Percentiles rank a stretch among this genome's conserved stretches.
Conservation (phyloP, 352 stramenopile genomes). For the Pythium aristosporum region DNA sequence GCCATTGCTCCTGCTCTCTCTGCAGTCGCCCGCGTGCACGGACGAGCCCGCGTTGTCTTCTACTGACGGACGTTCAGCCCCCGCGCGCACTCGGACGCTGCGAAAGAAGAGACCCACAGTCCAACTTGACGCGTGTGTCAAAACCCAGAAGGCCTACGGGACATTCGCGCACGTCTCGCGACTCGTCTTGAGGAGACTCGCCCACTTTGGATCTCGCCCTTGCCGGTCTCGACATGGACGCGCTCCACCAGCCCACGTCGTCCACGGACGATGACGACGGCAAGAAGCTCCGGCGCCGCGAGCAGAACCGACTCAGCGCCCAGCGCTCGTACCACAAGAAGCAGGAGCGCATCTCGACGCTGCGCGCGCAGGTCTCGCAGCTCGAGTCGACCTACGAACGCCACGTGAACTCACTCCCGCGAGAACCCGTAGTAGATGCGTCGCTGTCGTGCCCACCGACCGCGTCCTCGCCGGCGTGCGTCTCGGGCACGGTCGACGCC, state of each 20-base stretch:
- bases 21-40: neutral
- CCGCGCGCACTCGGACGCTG: neutral
- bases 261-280: slow-evolving; percentile 11
- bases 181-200: neutral
- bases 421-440: neutral
- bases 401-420: slow-evolving; percentile 23
- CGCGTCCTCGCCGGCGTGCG: neutral
- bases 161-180: too few relatives aligned
- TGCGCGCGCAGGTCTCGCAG: slow-evolving; percentile 30
- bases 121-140: too few relatives aligned
- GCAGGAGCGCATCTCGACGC: slow-evolving; percentile 28
- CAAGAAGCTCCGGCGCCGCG: slow-evolving; percentile 34
- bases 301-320: slow-evolving; percentile 39
- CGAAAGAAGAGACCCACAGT: too few relatives aligned
- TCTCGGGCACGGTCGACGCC: neutral
- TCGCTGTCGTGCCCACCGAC: slow-evolving; percentile 1
- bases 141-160: too few relatives aligned
- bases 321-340: slow-evolving; percentile 45
- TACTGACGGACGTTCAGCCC: neutral
- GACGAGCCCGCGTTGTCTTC: neutral
- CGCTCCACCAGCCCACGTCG: neutral
- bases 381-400: slow-evolving; percentile 29
- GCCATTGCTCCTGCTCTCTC: neutral
- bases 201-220: neutral
- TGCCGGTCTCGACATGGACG: slow-evolving; percentile 8